These are phyloP conservation scores for Prosopis cineraria DNA, from an alignment of 306 rosid species.

Conservation along the genomic window DNA sequence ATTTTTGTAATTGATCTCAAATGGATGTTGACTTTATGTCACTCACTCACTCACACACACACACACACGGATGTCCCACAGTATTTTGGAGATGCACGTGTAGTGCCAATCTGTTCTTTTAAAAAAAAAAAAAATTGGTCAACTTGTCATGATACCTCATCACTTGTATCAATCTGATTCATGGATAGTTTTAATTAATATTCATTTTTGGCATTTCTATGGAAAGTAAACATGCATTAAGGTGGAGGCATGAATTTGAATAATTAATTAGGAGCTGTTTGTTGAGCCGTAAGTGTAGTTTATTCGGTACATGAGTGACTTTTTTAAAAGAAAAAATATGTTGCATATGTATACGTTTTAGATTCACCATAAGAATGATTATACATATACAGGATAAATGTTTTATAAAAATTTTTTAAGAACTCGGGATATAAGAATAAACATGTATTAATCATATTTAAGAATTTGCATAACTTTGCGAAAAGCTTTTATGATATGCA, in stretches of 20 bases:
- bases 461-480: no score
- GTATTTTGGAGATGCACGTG: conserved; percentile 10
- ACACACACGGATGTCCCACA: neutral
- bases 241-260: neutral
- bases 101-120: no score
- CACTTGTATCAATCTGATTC: neutral
- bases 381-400: no score
- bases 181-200: neutral
- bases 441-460: neutral
- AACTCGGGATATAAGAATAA: neutral
- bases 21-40: neutral
- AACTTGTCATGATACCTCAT: no score
- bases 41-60: no score
- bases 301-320: neutral
- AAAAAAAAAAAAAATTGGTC: no score
- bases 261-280: neutral
- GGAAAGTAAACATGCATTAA: neutral
- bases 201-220: neutral
- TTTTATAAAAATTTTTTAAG: neutral
- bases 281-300: neutral
- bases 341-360: neutral
- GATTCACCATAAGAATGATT: neutral
- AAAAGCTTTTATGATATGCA: no score
- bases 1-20: conserved; percentile 28
- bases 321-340: neutral